Percentiles rank a stretch among this genome's conserved stretches.
Evolutionary conservation across 208 protist species (phyloP).

Genomic region (Trypanosoma rangeli): DNA sequence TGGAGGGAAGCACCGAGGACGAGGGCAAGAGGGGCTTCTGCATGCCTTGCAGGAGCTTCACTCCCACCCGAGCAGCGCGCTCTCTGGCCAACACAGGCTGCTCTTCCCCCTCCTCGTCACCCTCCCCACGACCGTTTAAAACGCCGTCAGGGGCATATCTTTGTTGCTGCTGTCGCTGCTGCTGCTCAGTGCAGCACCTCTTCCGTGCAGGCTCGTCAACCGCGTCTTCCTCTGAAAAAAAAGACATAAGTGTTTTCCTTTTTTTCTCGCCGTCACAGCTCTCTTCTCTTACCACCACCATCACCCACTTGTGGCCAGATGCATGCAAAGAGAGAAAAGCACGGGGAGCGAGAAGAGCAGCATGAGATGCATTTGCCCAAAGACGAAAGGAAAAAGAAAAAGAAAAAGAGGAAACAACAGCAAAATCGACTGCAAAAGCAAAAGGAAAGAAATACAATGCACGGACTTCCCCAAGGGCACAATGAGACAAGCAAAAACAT

Average conservation of each 20-base stretch:
- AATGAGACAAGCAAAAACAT: background rate
- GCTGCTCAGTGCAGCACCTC: slow-evolving; percentile 12
- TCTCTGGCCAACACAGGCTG: slow-evolving; percentile 13
- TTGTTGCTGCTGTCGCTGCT: slow-evolving; percentile 1
- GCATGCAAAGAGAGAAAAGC: background rate
- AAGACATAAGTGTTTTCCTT: slow-evolving; percentile 16
- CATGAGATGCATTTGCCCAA: background rate
- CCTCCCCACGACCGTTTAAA: slow-evolving; percentile 31
- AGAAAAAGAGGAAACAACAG: background rate
- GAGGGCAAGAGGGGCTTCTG: slow-evolving; percentile 21
- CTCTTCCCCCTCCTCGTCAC: slow-evolving; percentile 35
- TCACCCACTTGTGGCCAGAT: background rate
- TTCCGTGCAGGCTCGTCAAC: slow-evolving; percentile 17
- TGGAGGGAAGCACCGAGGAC: background rate
- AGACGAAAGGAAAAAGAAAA: background rate
- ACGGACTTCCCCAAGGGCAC: background rate
- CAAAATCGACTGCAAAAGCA: background rate
- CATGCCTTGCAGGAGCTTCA: slow-evolving; percentile 56
- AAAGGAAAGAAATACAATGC: background rate
- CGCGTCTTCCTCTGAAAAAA: slow-evolving; percentile 19
- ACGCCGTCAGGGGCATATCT: slow-evolving; percentile 14
- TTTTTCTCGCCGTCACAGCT: background rate
- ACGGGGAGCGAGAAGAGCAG: background rate
- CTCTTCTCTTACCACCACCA: background rate
- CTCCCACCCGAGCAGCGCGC: slow-evolving; percentile 33